These are phyloP conservation scores for Phytophthora meadii DNA, from an alignment of 352 stramenopile species.

Conservation along the genomic window DNA sequence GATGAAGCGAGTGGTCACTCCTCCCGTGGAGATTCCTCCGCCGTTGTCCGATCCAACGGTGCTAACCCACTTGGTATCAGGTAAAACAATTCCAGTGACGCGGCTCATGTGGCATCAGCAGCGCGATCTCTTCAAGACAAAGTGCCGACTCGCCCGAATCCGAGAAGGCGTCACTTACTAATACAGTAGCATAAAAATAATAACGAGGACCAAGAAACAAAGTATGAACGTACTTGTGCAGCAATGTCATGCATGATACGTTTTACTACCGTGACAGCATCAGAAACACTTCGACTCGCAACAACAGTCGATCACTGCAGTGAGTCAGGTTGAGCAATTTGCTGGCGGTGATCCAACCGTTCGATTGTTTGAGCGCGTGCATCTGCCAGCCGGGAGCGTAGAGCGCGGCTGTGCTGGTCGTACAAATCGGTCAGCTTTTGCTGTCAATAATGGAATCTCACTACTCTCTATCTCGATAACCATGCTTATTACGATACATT, in stretches of 20 bases:
- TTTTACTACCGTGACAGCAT: too few species aligned
- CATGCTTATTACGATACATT: background rate
- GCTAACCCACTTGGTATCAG: constrained; percentile 17
- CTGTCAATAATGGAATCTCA: background rate
- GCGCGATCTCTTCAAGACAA: constrained; percentile 24
- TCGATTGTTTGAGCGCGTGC: constrained; percentile 8
- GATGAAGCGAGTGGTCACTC: constrained; percentile 28
- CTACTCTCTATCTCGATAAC: constrained; percentile 1
- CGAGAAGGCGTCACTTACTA: constrained; percentile 21
- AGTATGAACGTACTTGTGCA: too few species aligned
- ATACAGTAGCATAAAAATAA: constrained; percentile 5
- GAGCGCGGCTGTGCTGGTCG: constrained; percentile 14
- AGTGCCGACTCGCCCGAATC: constrained; percentile 25
- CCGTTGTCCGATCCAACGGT: constrained; percentile 23
- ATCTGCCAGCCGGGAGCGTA: constrained; percentile 19
- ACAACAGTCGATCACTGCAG: background rate
- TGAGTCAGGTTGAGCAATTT: background rate
- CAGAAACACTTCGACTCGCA: too few species aligned
- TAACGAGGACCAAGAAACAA: background rate
- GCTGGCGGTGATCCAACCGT: background rate
- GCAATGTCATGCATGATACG: too few species aligned
- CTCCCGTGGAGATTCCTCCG: constrained; percentile 27
- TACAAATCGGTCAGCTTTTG: constrained; percentile 12
- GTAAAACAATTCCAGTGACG: constrained; percentile 27
- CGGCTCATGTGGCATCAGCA: constrained; percentile 31